Evolutionary conservation across 257 asterid genomes (phyloP).

Genomic region (Lycium ferocissimum): DNA sequence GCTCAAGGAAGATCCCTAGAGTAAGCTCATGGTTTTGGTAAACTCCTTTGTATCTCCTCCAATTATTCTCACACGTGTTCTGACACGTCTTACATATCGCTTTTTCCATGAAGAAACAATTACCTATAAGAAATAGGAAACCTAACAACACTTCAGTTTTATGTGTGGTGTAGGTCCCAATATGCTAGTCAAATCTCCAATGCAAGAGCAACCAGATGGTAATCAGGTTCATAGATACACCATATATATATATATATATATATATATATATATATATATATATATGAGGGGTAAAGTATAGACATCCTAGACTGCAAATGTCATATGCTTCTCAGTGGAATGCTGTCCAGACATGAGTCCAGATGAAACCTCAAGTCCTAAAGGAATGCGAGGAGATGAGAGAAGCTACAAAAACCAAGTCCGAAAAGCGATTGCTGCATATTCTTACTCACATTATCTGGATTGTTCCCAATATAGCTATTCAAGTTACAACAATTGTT

Average conservation of each 20-base stretch:
- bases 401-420: background rate
- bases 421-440: background rate
- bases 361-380: background rate
- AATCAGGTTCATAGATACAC: constrained; percentile 8
- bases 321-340: constrained; percentile 10
- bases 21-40: background rate
- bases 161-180: constrained; percentile 3
- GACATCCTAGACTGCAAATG: constrained; percentile 16
- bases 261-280: too few relatives aligned
- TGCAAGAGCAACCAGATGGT: constrained; percentile 27
- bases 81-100: background rate
- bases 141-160: background rate
- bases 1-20: background rate
- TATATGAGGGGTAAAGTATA: background rate
- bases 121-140: background rate
- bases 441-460: background rate
- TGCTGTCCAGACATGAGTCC: background rate
- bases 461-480: background rate
- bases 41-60: background rate
- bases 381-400: background rate
- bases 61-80: background rate
- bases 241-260: too few relatives aligned
- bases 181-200: constrained; percentile 2
- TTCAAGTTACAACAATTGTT: constrained; percentile 8
- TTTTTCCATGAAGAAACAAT: background rate